Base-by-base conservation (phyloP, 495 filamentous ascomycete genomes). In the Cenococcum geophilum region DNA sequence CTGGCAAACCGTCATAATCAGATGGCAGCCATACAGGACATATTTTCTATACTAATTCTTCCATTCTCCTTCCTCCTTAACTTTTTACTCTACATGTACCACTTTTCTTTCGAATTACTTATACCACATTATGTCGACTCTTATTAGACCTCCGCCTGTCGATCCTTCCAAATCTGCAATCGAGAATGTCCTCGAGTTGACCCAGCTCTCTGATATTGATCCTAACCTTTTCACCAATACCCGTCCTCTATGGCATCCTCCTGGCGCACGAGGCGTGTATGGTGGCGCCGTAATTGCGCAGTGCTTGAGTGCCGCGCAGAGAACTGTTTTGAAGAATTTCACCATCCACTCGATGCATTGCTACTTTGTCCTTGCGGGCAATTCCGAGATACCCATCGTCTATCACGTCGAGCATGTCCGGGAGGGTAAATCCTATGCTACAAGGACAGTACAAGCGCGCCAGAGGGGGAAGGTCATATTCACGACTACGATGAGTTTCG, bases 311-410 rank as follows among this genome's bases (percentile, higher is more conserved):
- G 92, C 95, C 16, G 93, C 91, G 11, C 91, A 95, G 75, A 79
- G 81, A 56, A 98, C 93, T 53, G 86, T 98, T 18, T 85, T 87
- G 1, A 68, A 76, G 22, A 78, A 89, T 72, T 96, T 95, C 76
- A 79, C 85, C 62, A 81, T 91, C 49, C 92, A 98, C 77, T 89
- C 84, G 74, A 96, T 96, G 89, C 93, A 98, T 80, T 97, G 92
- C 81, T 98, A 96, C 79, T 98, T 98, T 76, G 86, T 98, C 40
- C 86, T 97, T 1, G 91, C 89, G 11, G 93, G 92, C 32, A 86
- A 92, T 71, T 77, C 84, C 8, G 82, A 87, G 43, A 84, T 95
- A 37, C 92, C 93, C 4, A 88, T 98, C 64, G 76, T 97, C 58
- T 98, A 91, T 70, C 86, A 95, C 69, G 93, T 98, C 34, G 92